Conservation (phyloP, 257 asterid species). For the Nemophila menziesii region DNA sequence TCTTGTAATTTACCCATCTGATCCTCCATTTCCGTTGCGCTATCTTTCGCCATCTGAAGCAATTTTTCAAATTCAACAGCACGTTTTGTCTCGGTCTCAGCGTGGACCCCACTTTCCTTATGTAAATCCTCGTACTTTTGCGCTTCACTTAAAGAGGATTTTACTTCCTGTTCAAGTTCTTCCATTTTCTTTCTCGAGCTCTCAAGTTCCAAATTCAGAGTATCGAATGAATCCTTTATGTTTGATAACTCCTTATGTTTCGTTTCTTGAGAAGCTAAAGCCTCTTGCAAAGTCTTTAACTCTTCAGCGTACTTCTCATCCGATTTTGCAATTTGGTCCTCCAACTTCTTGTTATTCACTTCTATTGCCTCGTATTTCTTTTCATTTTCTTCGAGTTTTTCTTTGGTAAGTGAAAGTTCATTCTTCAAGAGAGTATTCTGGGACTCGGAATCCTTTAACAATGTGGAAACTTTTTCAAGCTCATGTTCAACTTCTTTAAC, state of each 20-base stretch:
- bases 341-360: constrained; percentile 39
- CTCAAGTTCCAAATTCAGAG: constrained; percentile 52
- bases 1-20: constrained; percentile 43
- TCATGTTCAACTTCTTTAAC: constrained; percentile 59
- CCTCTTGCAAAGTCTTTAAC: constrained; percentile 57
- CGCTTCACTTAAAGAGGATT: constrained; percentile 40
- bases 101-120: constrained; percentile 51
- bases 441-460: constrained; percentile 51
- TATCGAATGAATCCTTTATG: constrained; percentile 49
- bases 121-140: constrained; percentile 67
- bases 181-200: constrained; percentile 51
- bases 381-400: constrained; percentile 28
- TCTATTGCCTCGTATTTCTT: constrained; percentile 43
- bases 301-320: constrained; percentile 39
- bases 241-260: constrained; percentile 41
- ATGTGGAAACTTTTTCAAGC: constrained; percentile 35
- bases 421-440: constrained; percentile 42
- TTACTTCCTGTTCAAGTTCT: constrained; percentile 47
- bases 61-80: constrained; percentile 54
- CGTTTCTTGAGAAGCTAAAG: constrained; percentile 37
- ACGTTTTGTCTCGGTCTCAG: constrained; percentile 56
- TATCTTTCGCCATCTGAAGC: constrained; percentile 53
- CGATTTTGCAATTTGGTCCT: constrained; percentile 38
- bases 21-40: constrained; percentile 48
- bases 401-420: constrained; percentile 44